A percentile compares a stretch with the other conserved stretches of the same genome.
Evolutionary conservation across 1,139 yeast genomes (phyloP).

Genomic region (Keqinozyma sinolaborantium): DNA sequence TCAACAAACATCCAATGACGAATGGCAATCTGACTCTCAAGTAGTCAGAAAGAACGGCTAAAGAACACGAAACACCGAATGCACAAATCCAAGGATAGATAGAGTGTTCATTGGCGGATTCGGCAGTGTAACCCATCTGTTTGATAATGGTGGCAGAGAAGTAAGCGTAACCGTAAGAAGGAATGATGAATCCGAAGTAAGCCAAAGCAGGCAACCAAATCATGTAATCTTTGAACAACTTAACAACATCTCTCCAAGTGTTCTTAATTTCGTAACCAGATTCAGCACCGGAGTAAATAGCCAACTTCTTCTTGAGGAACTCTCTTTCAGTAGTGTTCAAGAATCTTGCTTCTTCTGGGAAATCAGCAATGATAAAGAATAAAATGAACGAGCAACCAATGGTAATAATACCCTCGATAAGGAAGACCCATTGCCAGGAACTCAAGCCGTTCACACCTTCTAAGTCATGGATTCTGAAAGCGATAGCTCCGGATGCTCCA

Average conservation of each 20-base stretch:
- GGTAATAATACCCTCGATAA: conserved; percentile 71
- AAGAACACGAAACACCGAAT: conserved; percentile 49
- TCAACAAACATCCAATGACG: conserved; percentile 33
- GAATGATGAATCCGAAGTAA: conserved; percentile 62
- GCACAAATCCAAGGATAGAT: conserved; percentile 73
- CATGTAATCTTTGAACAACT: conserved; percentile 44
- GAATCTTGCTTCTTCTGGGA: conserved; percentile 52
- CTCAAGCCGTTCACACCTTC: conserved; percentile 34
- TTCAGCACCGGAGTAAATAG: conserved; percentile 44
- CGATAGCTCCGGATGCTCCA: conserved; percentile 42
- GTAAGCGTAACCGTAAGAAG: conserved; percentile 70
- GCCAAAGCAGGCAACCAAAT: conserved; percentile 56
- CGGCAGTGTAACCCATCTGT: conserved; percentile 56
- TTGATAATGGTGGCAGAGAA: conserved; percentile 63
- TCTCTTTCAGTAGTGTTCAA: conserved; percentile 44
- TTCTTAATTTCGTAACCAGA: conserved; percentile 52
- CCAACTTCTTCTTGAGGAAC: conserved; percentile 53
- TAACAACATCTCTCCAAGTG: conserved; percentile 35
- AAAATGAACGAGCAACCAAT: conserved; percentile 56
- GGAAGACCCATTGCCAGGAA: conserved; percentile 76
- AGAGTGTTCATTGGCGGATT: conserved; percentile 62
- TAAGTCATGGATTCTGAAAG: conserved; percentile 37
- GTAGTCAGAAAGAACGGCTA: conserved; percentile 49
- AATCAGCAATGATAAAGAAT: conserved; percentile 51
- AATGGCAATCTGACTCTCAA: conserved; percentile 46